Conservation (phyloP, 257 asterid genomes). For the Lycium barbarum region DNA sequence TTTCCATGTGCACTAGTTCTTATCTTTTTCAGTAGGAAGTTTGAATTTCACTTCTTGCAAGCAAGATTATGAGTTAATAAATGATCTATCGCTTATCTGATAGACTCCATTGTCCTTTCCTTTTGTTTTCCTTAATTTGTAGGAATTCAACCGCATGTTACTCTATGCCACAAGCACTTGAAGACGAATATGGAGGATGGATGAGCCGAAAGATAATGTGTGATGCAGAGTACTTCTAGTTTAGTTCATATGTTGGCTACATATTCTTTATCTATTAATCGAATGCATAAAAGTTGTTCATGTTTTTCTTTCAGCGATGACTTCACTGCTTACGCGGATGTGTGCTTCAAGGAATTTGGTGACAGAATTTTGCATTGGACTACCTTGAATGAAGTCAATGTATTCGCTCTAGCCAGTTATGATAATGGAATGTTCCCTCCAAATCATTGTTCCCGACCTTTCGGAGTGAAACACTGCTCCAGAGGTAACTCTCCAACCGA, state of each 20-base stretch:
- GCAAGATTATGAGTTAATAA: no score
- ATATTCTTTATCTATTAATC: no score
- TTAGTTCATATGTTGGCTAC: neutral
- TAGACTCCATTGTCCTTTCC: no score
- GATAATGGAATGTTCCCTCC: conserved; percentile 49
- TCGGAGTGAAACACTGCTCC: conserved; percentile 29
- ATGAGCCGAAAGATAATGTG: no score
- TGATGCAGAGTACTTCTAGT: neutral
- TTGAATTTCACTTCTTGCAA: neutral
- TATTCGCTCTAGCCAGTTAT: conserved; percentile 53
- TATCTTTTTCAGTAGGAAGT: neutral
- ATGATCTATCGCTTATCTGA: neutral
- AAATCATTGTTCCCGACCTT: conserved; percentile 48
- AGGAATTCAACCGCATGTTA: conserved; percentile 69
- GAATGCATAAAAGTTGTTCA: no score
- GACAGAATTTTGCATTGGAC: conserved; percentile 64
- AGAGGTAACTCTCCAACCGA: conserved; percentile 52
- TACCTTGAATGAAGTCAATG: conserved; percentile 60
- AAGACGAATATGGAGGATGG: no score
- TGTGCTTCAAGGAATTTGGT: conserved; percentile 64
- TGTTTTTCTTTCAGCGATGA: conserved; percentile 49
- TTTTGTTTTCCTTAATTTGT: neutral
- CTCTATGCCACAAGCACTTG: conserved; percentile 26
- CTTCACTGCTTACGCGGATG: conserved; percentile 54
- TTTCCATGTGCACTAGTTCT: neutral